Evolutionary conservation across 1,284 basidiomycete genomes (phyloP).

Genomic region (Malassezia equina): DNA sequence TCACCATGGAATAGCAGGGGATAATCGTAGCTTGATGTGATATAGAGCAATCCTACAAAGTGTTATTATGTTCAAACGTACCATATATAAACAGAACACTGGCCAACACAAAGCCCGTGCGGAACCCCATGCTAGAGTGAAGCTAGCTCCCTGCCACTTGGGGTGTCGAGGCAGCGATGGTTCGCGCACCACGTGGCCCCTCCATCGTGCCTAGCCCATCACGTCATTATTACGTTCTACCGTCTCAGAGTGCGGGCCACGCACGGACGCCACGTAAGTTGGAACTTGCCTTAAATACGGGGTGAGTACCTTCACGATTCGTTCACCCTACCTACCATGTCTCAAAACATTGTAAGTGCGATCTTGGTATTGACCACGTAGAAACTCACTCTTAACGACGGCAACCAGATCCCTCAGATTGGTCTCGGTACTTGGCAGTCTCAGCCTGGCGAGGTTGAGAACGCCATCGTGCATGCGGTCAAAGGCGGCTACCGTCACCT

Average conservation of each 20-base stretch:
- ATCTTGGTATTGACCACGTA: not conserved
- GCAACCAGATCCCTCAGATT: conserved; percentile 43
- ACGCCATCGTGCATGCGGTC: conserved; percentile 51
- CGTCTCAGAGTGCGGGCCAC: not conserved
- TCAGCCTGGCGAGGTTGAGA: conserved; percentile 64
- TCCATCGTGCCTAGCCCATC: not conserved
- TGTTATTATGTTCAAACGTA: conserved; percentile 1
- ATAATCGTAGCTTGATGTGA: conserved; percentile 40
- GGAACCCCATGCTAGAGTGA: conserved; percentile 38
- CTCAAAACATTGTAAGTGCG: conserved; percentile 21
- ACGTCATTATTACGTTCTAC: not conserved
- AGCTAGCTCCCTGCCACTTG: not conserved
- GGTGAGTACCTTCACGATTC: not conserved
- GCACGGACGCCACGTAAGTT: conserved; percentile 6
- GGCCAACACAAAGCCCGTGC: conserved; percentile 41
- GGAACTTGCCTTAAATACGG: not conserved
- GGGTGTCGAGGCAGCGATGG: not conserved
- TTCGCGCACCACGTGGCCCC: not conserved
- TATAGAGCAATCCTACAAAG: conserved; percentile 34
- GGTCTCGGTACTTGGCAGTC: conserved; percentile 76
- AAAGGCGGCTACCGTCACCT: conserved; percentile 43
- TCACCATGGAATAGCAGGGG: conserved; percentile 35
- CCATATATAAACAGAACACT: conserved; percentile 41
- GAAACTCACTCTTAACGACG: conserved; percentile 39
- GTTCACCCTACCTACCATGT: conserved; percentile 19